Conservation (phyloP, 2,329 filamentous ascomycete genomes). For the Aspergillus awamori region DNA sequence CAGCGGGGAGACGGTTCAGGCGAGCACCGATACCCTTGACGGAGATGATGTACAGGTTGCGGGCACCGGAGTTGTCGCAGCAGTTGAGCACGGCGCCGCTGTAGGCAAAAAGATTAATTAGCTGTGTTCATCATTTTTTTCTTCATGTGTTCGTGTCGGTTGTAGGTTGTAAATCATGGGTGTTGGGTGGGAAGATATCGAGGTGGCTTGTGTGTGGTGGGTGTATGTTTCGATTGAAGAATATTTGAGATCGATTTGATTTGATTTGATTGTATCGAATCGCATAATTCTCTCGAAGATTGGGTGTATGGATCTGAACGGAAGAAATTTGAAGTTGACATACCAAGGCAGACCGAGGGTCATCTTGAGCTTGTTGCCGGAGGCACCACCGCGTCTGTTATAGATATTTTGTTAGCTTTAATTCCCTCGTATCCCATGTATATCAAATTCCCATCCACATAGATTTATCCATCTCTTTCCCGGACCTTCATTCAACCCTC, state of each 20-base stretch:
- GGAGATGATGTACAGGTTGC: slow-evolving; percentile 99
- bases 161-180: slow-evolving; percentile 4
- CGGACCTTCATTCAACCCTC: no score
- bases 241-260: no score
- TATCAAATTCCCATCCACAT: no score
- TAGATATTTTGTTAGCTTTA: slow-evolving; percentile 26
- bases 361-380: slow-evolving; percentile 99
- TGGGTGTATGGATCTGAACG: slow-evolving; percentile 16
- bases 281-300: slow-evolving; percentile 17
- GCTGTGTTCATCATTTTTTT: slow-evolving; percentile 22
- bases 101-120: slow-evolving; percentile 25
- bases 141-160: slow-evolving; percentile 12
- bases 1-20: slow-evolving; percentile 94
- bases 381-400: slow-evolving; percentile 68
- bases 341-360: slow-evolving; percentile 99
- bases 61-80: slow-evolving; percentile 98
- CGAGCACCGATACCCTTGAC: slow-evolving; percentile 98
- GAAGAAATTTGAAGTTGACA: slow-evolving; percentile 50
- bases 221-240: background rate
- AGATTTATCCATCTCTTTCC: no score
- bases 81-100: slow-evolving; percentile 99
- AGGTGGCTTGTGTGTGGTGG: background rate
- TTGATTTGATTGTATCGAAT: background rate
- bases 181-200: background rate
- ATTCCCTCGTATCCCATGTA: no score